A percentile compares a stretch with the other conserved stretches of the same genome.
Conservation (phyloP, 139 green algal genomes). For the Eudorina sp. region DNA sequence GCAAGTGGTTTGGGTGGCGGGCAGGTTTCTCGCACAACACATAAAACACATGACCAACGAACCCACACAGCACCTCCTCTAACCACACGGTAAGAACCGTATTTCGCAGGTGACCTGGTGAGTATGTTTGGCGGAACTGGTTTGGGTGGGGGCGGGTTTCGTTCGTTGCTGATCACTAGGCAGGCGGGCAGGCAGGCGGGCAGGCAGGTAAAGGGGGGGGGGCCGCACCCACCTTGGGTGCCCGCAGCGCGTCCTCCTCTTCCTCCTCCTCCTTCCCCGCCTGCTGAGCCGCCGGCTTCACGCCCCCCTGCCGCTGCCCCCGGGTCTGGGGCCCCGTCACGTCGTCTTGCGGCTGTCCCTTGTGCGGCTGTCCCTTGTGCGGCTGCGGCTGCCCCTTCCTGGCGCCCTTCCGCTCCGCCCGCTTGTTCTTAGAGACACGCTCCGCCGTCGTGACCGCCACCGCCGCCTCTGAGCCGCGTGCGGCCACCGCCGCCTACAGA, state of each 20-base stretch:
- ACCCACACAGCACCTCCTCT: neutral
- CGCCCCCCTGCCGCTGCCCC: neutral
- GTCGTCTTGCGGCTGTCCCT: neutral
- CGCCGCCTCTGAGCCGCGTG: neutral
- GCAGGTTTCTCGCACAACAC: neutral
- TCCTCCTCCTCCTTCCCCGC: too few species aligned
- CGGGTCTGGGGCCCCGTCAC: neutral
- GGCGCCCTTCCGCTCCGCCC: neutral
- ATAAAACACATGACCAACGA: neutral
- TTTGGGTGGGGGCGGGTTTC: neutral
- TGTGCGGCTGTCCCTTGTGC: neutral
- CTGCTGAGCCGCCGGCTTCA: too few species aligned
- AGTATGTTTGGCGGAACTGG: too few species aligned
- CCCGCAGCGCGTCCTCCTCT: neutral
- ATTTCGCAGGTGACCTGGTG: neutral
- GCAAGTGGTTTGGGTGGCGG: too few species aligned
- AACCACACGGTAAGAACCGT: neutral
- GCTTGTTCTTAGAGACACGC: neutral
- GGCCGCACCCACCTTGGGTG: conserved; percentile 8
- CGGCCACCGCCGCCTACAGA: neutral
- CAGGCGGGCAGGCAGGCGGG: neutral
- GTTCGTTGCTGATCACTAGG: neutral
- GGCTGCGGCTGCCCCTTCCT: neutral
- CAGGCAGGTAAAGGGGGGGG: too few species aligned
- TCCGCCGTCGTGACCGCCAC: conserved; percentile 21